Evolutionary conservation across 78 protist genomes (phyloP), one percentile per base, ranked within the genome.

Genomic region (Creolimax fragrantissima): DNA sequence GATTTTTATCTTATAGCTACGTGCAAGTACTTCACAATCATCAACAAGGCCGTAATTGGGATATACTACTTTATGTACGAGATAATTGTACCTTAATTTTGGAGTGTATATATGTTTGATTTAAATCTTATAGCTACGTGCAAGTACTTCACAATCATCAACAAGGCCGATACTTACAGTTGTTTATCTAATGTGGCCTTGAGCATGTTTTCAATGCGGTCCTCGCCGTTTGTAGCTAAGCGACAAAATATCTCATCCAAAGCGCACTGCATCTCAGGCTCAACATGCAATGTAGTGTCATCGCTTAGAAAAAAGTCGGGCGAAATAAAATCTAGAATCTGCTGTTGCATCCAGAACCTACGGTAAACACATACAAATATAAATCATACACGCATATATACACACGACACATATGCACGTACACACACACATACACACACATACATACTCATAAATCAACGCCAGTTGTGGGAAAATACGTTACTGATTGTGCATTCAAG

Each of bases 261-360:
- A 5, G 6, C 42, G 1, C 7, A 5, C 5, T 24, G 86, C 86
- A 83, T 83, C 5, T 83, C 86, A 35, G 86, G 86, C 42, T 6
- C 86, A 36, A 83, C 86, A 6, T 6, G 6, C 44, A 35, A 36
- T n/a, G n/a, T n/a, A 1, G 0, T 36, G 0, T 35, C 42, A 5
- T 6, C 1, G 86, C 5, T 6, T 32, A 39, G 6, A 32, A 83
- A 24, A 32, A 6, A 83, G 7, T 83, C 5, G 5, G 86, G 86
- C 7, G 37, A 36, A 36, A 11, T 6, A 41, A 83, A 83, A 41
- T 83, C 86, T 41, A 35, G 86, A 6, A 83, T 83, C 7, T 83
- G 86, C 37, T 83, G 7, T 41, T 83, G 86, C 86, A 83, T 83
- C 86, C 86, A 83, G 7, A 83, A 83, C 7, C 86, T 83, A n/a